Evolutionary conservation across 768 basidiomycete genomes (phyloP).

Genomic region (Lentinula aciculospora): DNA sequence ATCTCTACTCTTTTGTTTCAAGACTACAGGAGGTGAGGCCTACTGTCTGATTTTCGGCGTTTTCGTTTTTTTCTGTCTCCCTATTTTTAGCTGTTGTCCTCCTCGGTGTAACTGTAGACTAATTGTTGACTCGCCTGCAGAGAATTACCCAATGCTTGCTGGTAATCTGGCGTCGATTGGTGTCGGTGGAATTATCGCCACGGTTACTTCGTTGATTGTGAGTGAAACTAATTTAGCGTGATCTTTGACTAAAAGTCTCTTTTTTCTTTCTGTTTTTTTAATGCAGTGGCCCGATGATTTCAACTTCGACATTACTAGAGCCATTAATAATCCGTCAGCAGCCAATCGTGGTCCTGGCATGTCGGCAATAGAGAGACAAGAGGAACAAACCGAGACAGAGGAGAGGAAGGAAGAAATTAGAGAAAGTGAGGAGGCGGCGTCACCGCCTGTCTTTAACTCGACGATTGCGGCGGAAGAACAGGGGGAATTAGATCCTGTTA

Average conservation of each 20-base stretch:
- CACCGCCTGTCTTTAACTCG: conserved; percentile 28
- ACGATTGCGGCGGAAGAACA: conserved; percentile 34
- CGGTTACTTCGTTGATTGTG: conserved; percentile 59
- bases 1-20: neutral
- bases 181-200: conserved; percentile 72
- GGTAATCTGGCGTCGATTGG: conserved; percentile 87
- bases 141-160: conserved; percentile 68
- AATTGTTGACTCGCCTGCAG: conserved; percentile 31
- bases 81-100: neutral
- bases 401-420: conserved; percentile 31
- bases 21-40: neutral
- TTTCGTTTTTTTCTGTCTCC: neutral
- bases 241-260: neutral
- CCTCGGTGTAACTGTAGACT: conserved; percentile 7
- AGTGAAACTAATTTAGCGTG: conserved; percentile 15
- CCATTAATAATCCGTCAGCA: conserved; percentile 48
- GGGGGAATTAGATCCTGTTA: conserved; percentile 58
- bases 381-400: conserved; percentile 23
- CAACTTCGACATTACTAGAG: conserved; percentile 74
- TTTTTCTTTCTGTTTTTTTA: neutral
- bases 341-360: conserved; percentile 9
- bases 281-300: conserved; percentile 74
- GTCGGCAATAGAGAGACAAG: conserved; percentile 8
- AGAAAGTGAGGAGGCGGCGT: conserved; percentile 15
- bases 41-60: neutral